Conservation (phyloP, 352 stramenopile genomes). For the Pythium vanterpoolii region DNA sequence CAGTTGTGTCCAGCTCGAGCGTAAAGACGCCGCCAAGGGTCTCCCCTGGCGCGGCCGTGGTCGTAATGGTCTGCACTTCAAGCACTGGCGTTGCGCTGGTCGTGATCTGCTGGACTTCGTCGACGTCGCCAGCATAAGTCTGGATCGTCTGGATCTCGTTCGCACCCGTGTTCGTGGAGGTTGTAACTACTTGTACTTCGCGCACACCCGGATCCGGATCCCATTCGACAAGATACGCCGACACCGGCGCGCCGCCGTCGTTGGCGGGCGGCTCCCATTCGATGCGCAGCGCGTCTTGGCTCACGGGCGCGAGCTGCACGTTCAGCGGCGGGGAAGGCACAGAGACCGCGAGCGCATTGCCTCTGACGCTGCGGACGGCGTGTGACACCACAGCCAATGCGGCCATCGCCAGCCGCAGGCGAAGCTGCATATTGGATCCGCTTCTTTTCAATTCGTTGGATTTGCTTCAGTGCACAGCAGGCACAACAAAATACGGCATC, state of each 20-base stretch:
- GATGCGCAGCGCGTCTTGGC: constrained; percentile 65
- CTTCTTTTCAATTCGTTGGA: background rate
- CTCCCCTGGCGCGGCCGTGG: constrained; percentile 75
- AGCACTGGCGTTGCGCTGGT: constrained; percentile 55
- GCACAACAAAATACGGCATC: background rate
- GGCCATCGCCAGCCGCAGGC: background rate
- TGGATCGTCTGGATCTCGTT: constrained; percentile 95
- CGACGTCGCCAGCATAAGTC: constrained; percentile 76
- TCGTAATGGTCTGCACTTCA: constrained; percentile 87
- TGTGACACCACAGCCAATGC: background rate
- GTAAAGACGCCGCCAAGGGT: constrained; percentile 89
- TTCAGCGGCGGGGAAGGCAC: constrained; percentile 56
- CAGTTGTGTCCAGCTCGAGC: constrained; percentile 88
- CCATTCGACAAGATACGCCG: constrained; percentile 87
- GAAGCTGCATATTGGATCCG: background rate
- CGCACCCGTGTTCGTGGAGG: constrained; percentile 75
- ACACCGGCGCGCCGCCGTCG: constrained; percentile 77
- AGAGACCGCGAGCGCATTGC: background rate
- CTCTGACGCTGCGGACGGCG: background rate
- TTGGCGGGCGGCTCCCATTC: constrained; percentile 65
- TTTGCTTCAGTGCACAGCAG: background rate
- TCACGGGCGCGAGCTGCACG: constrained; percentile 62
- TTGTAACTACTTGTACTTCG: constrained; percentile 88
- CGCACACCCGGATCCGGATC: constrained; percentile 87
- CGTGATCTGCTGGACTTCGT: constrained; percentile 88